Conservation (phyloP, 345 rosid genomes). For the Syzygium oleosum region DNA sequence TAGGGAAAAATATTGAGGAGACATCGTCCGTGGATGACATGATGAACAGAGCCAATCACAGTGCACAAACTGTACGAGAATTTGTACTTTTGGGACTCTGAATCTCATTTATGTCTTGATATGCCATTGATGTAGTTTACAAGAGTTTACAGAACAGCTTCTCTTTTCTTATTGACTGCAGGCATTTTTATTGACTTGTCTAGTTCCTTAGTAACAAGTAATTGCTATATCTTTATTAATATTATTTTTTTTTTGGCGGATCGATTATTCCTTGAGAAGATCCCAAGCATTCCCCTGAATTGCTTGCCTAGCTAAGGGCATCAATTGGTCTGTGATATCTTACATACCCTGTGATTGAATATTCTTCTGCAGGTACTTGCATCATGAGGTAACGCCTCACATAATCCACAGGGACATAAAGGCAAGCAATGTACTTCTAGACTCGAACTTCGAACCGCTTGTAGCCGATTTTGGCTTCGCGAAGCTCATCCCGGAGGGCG, state of each 20-base stretch:
- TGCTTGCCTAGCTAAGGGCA: background rate
- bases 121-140: background rate
- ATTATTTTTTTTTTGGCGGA: background rate
- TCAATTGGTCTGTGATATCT: background rate
- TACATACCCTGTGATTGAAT: background rate
- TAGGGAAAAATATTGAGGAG: background rate
- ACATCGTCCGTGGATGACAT: background rate
- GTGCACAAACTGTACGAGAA: background rate
- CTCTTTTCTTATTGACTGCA: background rate
- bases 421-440: slow-evolving; percentile 47
- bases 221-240: background rate
- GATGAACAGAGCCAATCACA: background rate
- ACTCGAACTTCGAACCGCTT: slow-evolving; percentile 71
- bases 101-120: background rate
- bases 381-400: slow-evolving; percentile 63
- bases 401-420: slow-evolving; percentile 34
- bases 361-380: slow-evolving; percentile 36
- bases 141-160: background rate
- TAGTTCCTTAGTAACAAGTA: background rate
- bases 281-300: background rate
- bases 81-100: background rate
- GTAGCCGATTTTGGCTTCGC: slow-evolving; percentile 87
- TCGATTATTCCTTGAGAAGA: background rate
- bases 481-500: slow-evolving; percentile 74
- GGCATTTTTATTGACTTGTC: background rate